Evolutionary conservation across 257 asterid species (phyloP).

Genomic region (Gentiana macrophylla): DNA sequence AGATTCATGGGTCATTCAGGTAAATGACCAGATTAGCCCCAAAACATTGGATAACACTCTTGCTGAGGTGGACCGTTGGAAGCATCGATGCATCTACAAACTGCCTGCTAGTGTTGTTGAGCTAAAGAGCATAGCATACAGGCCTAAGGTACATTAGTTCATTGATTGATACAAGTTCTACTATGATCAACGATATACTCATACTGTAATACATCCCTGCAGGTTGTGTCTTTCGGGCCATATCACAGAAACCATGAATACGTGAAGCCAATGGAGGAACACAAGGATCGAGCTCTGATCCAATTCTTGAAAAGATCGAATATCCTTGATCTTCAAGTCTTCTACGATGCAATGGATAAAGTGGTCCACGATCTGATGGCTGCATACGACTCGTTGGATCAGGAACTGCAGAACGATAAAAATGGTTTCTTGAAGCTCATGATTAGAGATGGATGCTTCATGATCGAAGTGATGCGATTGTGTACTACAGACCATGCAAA

Average conservation of each 20-base stretch:
- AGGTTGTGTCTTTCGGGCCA: constrained; percentile 39
- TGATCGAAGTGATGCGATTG: constrained; percentile 22
- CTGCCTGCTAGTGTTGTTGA: constrained; percentile 22
- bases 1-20: too few relatives aligned
- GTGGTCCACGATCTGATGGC: constrained; percentile 5
- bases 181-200: too few relatives aligned
- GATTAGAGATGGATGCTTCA: constrained; percentile 32
- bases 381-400: constrained; percentile 2
- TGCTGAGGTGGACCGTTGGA: constrained; percentile 20
- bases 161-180: too few relatives aligned
- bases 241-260: constrained; percentile 17
- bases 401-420: not conserved
- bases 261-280: constrained; percentile 33
- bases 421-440: constrained; percentile 20
- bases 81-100: constrained; percentile 28
- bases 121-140: constrained; percentile 17
- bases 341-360: constrained; percentile 11
- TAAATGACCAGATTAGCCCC: too few relatives aligned
- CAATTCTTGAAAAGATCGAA: constrained; percentile 28
- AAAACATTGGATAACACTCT: too few relatives aligned
- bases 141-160: constrained; percentile 7
- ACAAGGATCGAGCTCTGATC: constrained; percentile 38
- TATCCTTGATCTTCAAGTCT: constrained; percentile 11
- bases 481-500: not conserved
- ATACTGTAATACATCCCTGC: not conserved